These are phyloP conservation scores for Guadua angustifolia DNA, from an alignment of 176 grass and related monocot genomes.

Conservation along the genomic window DNA sequence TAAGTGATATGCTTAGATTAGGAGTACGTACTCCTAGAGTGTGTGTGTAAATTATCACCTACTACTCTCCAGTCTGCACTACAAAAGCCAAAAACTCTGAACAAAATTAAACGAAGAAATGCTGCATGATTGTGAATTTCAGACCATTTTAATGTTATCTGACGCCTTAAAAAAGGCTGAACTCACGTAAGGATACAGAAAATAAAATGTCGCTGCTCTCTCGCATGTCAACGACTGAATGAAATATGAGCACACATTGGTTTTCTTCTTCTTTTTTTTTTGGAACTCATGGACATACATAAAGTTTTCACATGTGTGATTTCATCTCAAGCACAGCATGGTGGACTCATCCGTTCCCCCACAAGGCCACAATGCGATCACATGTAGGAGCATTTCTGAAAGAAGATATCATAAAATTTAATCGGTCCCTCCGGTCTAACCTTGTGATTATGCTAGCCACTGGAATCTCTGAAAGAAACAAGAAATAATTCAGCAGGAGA, in stretches of 20 bases:
- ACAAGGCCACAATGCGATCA: neutral
- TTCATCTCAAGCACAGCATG: neutral
- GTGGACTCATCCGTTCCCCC: slow-evolving; percentile 23
- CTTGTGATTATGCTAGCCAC: slow-evolving; percentile 7
- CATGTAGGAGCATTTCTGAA: neutral
- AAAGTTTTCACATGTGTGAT: slow-evolving; percentile 23
- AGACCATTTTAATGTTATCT: neutral
- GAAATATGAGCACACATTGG: neutral
- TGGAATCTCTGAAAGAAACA: slow-evolving; percentile 45
- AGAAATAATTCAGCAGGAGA: slow-evolving; percentile 17
- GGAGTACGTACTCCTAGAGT: too few relatives aligned
- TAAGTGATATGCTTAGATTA: too few relatives aligned
- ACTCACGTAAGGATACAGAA: too few relatives aligned
- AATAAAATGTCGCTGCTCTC: neutral
- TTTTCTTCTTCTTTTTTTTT: neutral
- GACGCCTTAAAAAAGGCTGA: neutral
- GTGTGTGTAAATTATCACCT: too few relatives aligned
- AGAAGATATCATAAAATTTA: neutral
- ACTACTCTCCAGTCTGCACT: neutral
- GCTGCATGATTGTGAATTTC: neutral
- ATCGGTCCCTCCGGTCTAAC: neutral
- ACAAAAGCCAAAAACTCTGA: neutral
- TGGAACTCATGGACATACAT: too few relatives aligned
- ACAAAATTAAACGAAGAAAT: too few relatives aligned
- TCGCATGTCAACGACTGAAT: neutral